These are phyloP conservation scores for Candida loeiensis DNA, from an alignment of 805 yeast species.

Conservation along the genomic window DNA sequence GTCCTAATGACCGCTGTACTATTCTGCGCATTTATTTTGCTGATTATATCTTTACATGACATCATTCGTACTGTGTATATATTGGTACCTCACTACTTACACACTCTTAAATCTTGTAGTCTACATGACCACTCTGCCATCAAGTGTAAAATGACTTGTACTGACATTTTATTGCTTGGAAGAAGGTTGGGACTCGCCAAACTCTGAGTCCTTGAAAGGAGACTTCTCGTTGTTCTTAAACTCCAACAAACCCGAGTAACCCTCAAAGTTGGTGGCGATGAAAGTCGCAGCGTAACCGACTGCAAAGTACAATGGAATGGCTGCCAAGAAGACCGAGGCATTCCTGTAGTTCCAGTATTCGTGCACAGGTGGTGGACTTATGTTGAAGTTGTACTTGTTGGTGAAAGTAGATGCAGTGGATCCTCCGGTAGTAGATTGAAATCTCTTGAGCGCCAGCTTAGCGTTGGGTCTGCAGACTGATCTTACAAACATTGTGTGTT, in stretches of 20 bases:
- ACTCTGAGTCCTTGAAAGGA: conserved; percentile 35
- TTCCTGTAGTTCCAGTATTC: conserved; percentile 43
- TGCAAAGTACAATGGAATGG: conserved; percentile 34
- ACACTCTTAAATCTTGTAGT: no score
- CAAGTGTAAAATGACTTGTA: no score
- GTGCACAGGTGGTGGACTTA: conserved; percentile 44
- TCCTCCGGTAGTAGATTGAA: conserved; percentile 23
- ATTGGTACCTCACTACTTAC: no score
- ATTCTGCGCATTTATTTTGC: no score
- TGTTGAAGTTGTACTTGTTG: conserved; percentile 41
- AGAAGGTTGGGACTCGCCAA: conserved; percentile 35
- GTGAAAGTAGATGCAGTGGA: conserved; percentile 30
- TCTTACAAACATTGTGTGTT: conserved; percentile 26
- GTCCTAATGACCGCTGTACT: no score
- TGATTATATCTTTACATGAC: no score
- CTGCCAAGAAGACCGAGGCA: conserved; percentile 33
- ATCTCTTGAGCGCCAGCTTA: conserved; percentile 25
- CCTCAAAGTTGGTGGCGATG: conserved; percentile 26
- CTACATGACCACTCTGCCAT: no score
- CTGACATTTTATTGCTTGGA: conserved; percentile 8
- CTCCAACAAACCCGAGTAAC: conserved; percentile 29
- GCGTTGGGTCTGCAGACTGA: conserved; percentile 17
- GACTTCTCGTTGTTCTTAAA: conserved; percentile 38
- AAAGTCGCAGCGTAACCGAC: conserved; percentile 34
- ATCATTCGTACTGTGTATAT: no score